Conservation (phyloP, 148 eudicot species). For the Dianthus caryophyllus region DNA sequence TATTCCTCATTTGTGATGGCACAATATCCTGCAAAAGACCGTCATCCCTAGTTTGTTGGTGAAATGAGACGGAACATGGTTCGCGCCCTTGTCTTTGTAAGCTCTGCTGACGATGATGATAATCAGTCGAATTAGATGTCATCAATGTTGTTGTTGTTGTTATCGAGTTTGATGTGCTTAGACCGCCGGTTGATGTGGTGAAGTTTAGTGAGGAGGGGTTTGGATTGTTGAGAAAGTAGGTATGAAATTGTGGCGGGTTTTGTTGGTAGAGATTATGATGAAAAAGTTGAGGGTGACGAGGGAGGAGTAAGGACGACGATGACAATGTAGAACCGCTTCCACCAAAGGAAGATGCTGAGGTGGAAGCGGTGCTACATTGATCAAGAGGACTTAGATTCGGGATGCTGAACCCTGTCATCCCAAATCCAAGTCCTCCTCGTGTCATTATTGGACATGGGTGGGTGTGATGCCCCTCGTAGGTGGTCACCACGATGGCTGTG, state of each 20-base stretch:
- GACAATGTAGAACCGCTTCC: slow-evolving; percentile 25
- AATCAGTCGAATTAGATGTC: not conserved
- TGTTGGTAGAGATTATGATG: slow-evolving; percentile 16
- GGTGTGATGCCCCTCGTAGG: slow-evolving; percentile 83
- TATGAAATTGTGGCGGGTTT: slow-evolving; percentile 14
- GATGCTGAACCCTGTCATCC: slow-evolving; percentile 10
- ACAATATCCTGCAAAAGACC: slow-evolving; percentile 76
- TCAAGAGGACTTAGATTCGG: slow-evolving; percentile 25
- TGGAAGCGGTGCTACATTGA: slow-evolving; percentile 37
- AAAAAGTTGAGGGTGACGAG: slow-evolving; percentile 4
- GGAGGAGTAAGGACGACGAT: slow-evolving; percentile 7
- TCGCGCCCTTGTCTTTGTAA: not conserved
- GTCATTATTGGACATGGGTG: slow-evolving; percentile 63
- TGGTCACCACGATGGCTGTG: slow-evolving; percentile 64
- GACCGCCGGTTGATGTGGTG: slow-evolving; percentile 6
- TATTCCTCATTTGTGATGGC: slow-evolving; percentile 47
- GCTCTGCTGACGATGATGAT: not conserved
- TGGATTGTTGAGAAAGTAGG: slow-evolving; percentile 17
- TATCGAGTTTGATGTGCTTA: not conserved
- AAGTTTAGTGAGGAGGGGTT: slow-evolving; percentile 12
- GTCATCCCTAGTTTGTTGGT: slow-evolving; percentile 37
- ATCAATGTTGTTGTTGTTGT: not conserved
- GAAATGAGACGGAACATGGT: slow-evolving; percentile 10
- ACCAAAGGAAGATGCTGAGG: slow-evolving; percentile 13
- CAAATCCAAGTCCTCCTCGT: slow-evolving; percentile 25